Percentiles rank a stretch among this genome's conserved stretches.
Evolutionary conservation across 768 basidiomycete genomes (phyloP).

Genomic region (Suillus americanus): DNA sequence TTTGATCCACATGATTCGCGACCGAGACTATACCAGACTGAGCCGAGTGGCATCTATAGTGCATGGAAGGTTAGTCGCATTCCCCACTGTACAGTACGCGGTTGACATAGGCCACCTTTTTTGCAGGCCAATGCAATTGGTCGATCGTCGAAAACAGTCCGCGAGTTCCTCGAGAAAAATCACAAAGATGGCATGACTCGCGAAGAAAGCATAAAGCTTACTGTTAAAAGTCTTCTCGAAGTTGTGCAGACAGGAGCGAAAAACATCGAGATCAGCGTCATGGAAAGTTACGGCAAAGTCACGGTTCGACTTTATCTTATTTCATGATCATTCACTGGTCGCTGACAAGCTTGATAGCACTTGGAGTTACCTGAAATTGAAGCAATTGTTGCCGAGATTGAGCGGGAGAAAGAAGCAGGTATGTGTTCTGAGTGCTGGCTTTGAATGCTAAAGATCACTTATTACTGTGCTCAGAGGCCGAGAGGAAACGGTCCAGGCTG

Average conservation of each 20-base stretch:
- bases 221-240: conserved; percentile 92
- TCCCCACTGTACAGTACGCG: neutral
- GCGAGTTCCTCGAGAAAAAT: conserved; percentile 98
- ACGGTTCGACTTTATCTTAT: conserved; percentile 54
- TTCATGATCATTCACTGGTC: neutral
- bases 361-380: conserved; percentile 88
- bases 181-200: conserved; percentile 87
- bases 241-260: conserved; percentile 99
- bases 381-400: conserved; percentile 88
- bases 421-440: conserved; percentile 19
- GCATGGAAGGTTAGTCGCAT: conserved; percentile 83
- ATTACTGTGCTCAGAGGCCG: conserved; percentile 66
- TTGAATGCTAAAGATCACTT: neutral
- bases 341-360: conserved; percentile 1
- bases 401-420: conserved; percentile 97
- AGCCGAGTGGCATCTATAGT: conserved; percentile 96
- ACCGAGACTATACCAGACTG: conserved; percentile 93
- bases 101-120: neutral
- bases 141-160: conserved; percentile 95
- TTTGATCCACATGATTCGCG: conserved; percentile 91
- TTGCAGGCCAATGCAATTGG: conserved; percentile 94
- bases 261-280: conserved; percentile 98
- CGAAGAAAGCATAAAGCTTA: conserved; percentile 91
- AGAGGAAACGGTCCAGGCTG: conserved; percentile 86
- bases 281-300: conserved; percentile 93